These are phyloP conservation scores for Tagetes patula DNA, from an alignment of 129 eudicot species.

Conservation along the genomic window DNA sequence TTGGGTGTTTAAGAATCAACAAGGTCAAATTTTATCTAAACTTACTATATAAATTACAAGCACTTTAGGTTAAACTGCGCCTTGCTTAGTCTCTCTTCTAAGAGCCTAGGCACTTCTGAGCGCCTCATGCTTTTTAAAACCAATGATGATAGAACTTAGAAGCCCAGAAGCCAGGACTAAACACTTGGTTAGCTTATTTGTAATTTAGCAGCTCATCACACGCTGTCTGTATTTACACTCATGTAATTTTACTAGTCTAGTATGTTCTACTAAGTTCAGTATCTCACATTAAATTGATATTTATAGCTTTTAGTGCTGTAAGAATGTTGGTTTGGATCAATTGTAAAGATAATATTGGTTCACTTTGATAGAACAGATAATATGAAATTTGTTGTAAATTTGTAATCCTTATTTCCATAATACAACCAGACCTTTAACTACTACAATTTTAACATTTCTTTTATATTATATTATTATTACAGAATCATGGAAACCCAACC, in stretches of 20 bases:
- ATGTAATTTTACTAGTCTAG: neutral
- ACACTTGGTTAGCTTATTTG: neutral
- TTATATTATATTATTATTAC: conserved; percentile 23
- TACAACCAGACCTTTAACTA: neutral
- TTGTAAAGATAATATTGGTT: too few species aligned
- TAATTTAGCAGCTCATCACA: neutral
- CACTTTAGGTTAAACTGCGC: too few species aligned
- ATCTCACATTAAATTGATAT: neutral
- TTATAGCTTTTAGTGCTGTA: neutral
- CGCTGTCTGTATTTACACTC: neutral
- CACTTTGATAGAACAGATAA: too few species aligned
- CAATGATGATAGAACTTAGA: neutral
- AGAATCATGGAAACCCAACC: conserved; percentile 98
- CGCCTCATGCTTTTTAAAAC: too few species aligned
- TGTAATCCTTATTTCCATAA: neutral
- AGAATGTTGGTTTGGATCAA: neutral
- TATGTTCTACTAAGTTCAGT: neutral
- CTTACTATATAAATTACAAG: too few species aligned
- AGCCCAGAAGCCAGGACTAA: neutral
- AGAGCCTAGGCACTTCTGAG: too few species aligned
- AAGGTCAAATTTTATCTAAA: too few species aligned
- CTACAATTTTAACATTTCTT: neutral
- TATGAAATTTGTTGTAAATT: neutral
- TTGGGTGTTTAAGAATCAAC: too few species aligned
- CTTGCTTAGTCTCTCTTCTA: too few species aligned